phyloP scores from a whole-genome alignment of 805 yeast species.

The Metschnikowia gelsemii region DNA sequence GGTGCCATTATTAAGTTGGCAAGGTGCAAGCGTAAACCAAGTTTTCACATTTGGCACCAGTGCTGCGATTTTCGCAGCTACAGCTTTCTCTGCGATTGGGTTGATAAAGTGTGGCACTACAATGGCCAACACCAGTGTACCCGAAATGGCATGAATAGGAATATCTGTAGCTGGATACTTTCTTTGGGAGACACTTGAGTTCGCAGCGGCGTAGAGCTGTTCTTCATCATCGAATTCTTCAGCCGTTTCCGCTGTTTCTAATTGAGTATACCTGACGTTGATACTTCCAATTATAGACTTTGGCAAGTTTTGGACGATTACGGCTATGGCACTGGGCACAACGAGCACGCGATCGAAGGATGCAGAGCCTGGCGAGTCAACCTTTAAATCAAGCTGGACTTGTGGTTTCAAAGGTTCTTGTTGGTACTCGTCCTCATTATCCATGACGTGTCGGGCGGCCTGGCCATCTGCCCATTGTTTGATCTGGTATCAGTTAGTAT shows the following conservation, averaged over 20 bases:
- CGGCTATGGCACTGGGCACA: slow-evolving; percentile 21
- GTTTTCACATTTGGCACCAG: slow-evolving; percentile 10
- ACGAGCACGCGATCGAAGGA: slow-evolving; percentile 15
- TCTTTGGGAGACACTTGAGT: slow-evolving; percentile 21
- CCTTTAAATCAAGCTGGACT: neutral
- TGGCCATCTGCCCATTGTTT: slow-evolving; percentile 51
- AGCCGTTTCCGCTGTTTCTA: slow-evolving; percentile 18
- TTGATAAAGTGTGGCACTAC: slow-evolving; percentile 39
- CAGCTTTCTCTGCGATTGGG: slow-evolving; percentile 31
- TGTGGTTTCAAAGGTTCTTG: slow-evolving; percentile 22
- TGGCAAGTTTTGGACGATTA: slow-evolving; percentile 17
- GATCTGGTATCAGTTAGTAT: slow-evolving; percentile 25
- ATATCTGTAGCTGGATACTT: slow-evolving; percentile 25
- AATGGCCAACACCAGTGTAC: slow-evolving; percentile 17
- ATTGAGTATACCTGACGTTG: slow-evolving; percentile 17
- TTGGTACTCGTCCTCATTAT: slow-evolving; percentile 36
- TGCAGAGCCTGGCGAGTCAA: too few relatives aligned
- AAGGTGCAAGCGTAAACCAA: slow-evolving; percentile 40
- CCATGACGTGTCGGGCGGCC: slow-evolving; percentile 52
- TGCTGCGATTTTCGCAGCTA: slow-evolving; percentile 26
- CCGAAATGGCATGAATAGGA: slow-evolving; percentile 17
- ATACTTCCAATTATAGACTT: slow-evolving; percentile 21
- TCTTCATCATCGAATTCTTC: slow-evolving; percentile 51
- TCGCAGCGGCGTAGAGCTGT: slow-evolving; percentile 44
- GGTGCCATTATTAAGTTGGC: slow-evolving; percentile 32